Conservation (phyloP, 805 yeast genomes). For the Ogataea naganishii region DNA sequence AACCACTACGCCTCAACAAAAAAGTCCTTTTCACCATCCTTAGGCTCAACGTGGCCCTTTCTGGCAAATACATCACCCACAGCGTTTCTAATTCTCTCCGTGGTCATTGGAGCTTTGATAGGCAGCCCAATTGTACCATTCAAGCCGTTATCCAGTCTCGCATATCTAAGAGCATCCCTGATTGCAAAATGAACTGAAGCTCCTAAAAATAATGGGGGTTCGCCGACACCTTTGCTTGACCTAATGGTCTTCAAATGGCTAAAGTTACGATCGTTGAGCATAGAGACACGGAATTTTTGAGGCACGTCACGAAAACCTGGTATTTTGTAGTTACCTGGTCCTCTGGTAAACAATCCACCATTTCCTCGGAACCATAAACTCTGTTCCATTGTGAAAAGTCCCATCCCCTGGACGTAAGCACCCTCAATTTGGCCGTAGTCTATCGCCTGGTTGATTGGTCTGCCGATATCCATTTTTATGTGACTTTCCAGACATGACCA, state of each 20-base stretch:
- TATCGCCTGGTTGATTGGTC: conserved; percentile 38
- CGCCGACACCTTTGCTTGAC: conserved; percentile 39
- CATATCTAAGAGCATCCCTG: conserved; percentile 30
- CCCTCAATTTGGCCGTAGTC: conserved; percentile 45
- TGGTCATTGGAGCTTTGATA: conserved; percentile 32
- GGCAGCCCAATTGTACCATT: conserved; percentile 16
- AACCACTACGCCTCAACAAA: conserved; percentile 23
- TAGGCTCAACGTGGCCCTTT: conserved; percentile 24
- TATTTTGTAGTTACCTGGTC: conserved; percentile 42
- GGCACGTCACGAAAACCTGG: conserved; percentile 43
- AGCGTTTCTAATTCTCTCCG: conserved; percentile 31
- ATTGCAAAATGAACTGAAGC: conserved; percentile 33
- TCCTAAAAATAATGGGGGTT: conserved; percentile 41
- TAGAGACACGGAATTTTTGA: conserved; percentile 32
- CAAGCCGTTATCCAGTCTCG: conserved; percentile 25
- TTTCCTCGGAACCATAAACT: conserved; percentile 33
- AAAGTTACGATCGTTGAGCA: conserved; percentile 31
- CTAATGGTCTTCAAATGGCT: conserved; percentile 34
- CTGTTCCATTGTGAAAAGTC: conserved; percentile 39
- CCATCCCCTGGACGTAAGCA: conserved; percentile 41
- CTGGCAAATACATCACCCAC: conserved; percentile 28
- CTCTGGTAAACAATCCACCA: conserved; percentile 34
- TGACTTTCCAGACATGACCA: conserved; percentile 33
- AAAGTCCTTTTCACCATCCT: conserved; percentile 23
- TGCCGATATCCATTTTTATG: conserved; percentile 40